These are phyloP conservation scores for Fennellomyces sp. DNA, from an alignment of 371 early-diverging fungal species.

Conservation along the genomic window DNA sequence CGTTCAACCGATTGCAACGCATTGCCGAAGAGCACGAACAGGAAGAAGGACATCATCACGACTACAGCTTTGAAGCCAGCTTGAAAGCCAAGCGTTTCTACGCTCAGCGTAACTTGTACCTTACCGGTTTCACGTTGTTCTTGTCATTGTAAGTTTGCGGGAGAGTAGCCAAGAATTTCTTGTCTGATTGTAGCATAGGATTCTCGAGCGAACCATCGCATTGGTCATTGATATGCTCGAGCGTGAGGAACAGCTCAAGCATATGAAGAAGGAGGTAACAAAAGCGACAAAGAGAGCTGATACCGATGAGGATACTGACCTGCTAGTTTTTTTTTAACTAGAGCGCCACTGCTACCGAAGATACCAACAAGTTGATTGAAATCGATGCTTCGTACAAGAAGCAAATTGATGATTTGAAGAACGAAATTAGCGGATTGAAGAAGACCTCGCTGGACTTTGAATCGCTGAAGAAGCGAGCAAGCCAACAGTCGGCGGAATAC, in stretches of 20 bases:
- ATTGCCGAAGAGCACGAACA: slow-evolving; percentile 45
- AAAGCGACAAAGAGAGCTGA: background rate
- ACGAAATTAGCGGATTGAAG: slow-evolving; percentile 58
- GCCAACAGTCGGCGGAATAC: slow-evolving; percentile 73
- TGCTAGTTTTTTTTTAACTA: background rate
- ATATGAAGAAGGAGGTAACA: slow-evolving; percentile 56
- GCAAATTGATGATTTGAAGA: slow-evolving; percentile 29
- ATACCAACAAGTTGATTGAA: slow-evolving; percentile 30
- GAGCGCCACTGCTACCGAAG: slow-evolving; percentile 20
- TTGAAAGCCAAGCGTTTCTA: slow-evolving; percentile 79
- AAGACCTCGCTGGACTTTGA: slow-evolving; percentile 65
- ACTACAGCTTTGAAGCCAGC: slow-evolving; percentile 60
- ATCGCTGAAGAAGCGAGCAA: slow-evolving; percentile 77
- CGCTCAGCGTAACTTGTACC: slow-evolving; percentile 89
- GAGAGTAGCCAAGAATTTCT: background rate
- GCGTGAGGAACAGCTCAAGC: slow-evolving; percentile 68
- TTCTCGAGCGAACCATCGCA: slow-evolving; percentile 77
- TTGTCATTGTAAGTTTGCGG: slow-evolving; percentile 65
- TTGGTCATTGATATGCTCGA: slow-evolving; percentile 70
- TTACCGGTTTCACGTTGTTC: slow-evolving; percentile 89
- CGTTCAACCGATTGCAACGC: slow-evolving; percentile 70
- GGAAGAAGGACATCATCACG: slow-evolving; percentile 34
- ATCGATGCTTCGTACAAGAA: slow-evolving; percentile 37
- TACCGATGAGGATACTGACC: background rate
- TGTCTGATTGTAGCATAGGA: slow-evolving; percentile 27